Base-by-base conservation (phyloP, 257 asterid species). In the Solanum pennellii region DNA sequence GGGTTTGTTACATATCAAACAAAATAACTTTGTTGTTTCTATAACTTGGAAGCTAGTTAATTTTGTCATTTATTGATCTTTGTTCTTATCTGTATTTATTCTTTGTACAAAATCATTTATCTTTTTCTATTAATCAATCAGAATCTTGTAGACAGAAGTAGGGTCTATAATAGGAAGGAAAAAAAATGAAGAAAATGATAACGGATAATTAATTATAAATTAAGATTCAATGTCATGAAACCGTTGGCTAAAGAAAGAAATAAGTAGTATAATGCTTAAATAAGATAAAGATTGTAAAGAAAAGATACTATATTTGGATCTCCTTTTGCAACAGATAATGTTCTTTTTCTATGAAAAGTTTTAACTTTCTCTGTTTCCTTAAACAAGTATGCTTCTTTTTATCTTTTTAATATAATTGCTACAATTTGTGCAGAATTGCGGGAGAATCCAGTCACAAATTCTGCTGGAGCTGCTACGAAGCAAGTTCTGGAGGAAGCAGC, bases 61-160 rank as follows among this genome's bases (percentile, higher is more conserved):
- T 91, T 92, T 92, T 94, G 94, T 93, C 92, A 90, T 90, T 88
- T 93, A 84, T 91, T 92, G 89, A 66, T 87, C 87, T 90, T 90
- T 94, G 93, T 92, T 93, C 92, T 88, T 77, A 88, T 89, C 62
- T 93, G 91, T 90, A 71, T 88, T 88, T 77, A 90, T 37, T 84
- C 56, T 88, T 21, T 91, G 86, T 92, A 89, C 82, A 33, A 82
- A 73, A 35, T 41, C 11, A 74, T 86, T 72, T 60, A 49, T 80
- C 44, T 49, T 80, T 80, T 80, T 25, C 62, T 47, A 80, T 80
- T 18, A 44, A 49, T 80, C 69, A 80, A 7, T 80, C 12, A 21
- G 39, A 29, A 18, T 49, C 69, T 25, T 49, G 66, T 80, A 47
- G 20, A 44, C 89, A 89, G 86, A 89, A 83, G 68, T 89, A 83